These are phyloP conservation scores for Achaetomiella virescens DNA, from an alignment of 495 filamentous ascomycete genomes.

Conservation along the genomic window DNA sequence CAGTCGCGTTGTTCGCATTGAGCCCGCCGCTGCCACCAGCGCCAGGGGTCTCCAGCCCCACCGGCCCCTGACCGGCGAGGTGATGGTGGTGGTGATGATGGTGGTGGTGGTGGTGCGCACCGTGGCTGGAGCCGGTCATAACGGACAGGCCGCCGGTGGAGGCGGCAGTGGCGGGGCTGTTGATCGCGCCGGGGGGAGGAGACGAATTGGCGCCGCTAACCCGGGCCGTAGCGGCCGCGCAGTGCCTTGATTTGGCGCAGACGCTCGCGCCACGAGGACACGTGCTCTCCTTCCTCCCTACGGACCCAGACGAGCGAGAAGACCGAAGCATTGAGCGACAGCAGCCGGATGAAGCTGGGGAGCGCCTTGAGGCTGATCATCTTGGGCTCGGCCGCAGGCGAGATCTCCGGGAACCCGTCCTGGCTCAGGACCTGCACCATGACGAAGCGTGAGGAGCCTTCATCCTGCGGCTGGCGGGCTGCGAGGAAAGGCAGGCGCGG, in stretches of 20 bases:
- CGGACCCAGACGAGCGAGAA: slow-evolving; percentile 84
- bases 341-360: slow-evolving; percentile 78
- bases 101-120: background rate
- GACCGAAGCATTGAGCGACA: slow-evolving; percentile 89
- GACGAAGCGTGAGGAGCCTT: slow-evolving; percentile 56
- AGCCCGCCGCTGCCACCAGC: slow-evolving; percentile 8
- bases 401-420: slow-evolving; percentile 81
- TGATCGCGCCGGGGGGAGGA: slow-evolving; percentile 35
- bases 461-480: slow-evolving; percentile 36
- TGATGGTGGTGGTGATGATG: background rate
- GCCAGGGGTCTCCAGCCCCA: background rate
- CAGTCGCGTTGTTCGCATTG: background rate
- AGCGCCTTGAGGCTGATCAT: slow-evolving; percentile 73
- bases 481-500: slow-evolving; percentile 58
- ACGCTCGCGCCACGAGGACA: slow-evolving; percentile 84
- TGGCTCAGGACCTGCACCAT: slow-evolving; percentile 78
- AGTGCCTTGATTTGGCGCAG: slow-evolving; percentile 78
- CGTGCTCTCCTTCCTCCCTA: slow-evolving; percentile 72
- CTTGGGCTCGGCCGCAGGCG: slow-evolving; percentile 79
- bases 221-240: slow-evolving; percentile 54
- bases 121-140: background rate
- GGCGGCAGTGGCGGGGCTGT: background rate
- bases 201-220: slow-evolving; percentile 30
- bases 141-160: background rate
- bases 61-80: background rate